Evolutionary conservation across 768 basidiomycete species (phyloP).

Genomic region (Psilocybe subaeruginosa): DNA sequence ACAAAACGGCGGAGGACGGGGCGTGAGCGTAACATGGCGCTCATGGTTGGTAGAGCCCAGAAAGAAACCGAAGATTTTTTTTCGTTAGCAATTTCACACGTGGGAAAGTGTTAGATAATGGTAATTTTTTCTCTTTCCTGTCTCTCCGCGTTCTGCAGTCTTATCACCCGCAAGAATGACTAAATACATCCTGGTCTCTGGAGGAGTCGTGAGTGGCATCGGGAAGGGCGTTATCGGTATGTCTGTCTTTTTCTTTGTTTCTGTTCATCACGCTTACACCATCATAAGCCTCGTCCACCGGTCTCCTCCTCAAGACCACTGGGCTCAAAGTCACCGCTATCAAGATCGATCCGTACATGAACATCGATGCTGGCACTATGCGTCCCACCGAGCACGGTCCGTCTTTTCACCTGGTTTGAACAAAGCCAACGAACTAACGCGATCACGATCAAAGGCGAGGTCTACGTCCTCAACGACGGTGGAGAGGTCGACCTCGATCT

Average conservation of each 20-base stretch:
- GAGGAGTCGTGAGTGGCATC: constrained; percentile 98
- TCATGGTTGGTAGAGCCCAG: neutral
- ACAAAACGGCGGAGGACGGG: constrained; percentile 21
- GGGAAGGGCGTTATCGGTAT: constrained; percentile 99
- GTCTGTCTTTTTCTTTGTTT: constrained; percentile 24
- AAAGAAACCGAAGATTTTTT: no score
- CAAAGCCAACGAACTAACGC: neutral
- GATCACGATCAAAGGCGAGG: constrained; percentile 64
- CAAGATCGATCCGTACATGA: constrained; percentile 99
- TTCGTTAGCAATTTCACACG: neutral
- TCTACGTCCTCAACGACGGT: constrained; percentile 97
- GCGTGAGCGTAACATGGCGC: constrained; percentile 12
- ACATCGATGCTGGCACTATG: constrained; percentile 99
- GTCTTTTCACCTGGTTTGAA: constrained; percentile 22
- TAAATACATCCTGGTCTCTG: constrained; percentile 95
- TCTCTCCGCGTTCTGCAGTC: neutral
- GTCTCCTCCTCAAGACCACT: constrained; percentile 90
- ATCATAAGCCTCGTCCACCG: constrained; percentile 87
- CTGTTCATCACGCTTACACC: neutral
- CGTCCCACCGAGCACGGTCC: constrained; percentile 96
- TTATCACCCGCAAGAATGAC: constrained; percentile 55
- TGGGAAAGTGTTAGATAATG: neutral
- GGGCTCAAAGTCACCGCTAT: constrained; percentile 98
- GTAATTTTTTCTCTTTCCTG: neutral
- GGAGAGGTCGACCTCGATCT: constrained; percentile 98